Percentiles rank a stretch among this genome's conserved stretches.
Conservation (phyloP, 306 rosid genomes). For the Mimosa bimucronata region DNA sequence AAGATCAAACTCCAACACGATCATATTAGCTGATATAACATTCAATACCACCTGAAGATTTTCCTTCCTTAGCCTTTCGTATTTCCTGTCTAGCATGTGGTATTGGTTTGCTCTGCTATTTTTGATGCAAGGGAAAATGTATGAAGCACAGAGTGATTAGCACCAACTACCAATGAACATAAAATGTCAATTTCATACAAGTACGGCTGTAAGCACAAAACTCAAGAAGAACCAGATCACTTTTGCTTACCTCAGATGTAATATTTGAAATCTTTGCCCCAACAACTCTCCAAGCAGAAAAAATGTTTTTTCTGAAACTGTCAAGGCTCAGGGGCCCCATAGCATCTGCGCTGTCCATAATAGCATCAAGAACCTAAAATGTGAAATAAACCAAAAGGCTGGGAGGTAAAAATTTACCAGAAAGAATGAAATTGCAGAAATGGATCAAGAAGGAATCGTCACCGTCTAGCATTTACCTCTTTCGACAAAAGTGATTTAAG, state of each 20-base stretch:
- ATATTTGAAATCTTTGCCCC: constrained; percentile 52
- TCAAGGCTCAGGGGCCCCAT: constrained; percentile 88
- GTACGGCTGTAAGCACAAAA: not conserved
- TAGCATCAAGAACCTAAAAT: constrained; percentile 80
- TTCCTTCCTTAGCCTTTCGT: constrained; percentile 41
- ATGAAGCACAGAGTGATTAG: constrained; percentile 1
- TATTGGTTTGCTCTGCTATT: constrained; percentile 51
- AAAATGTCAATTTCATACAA: not conserved
- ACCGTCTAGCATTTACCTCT: constrained; percentile 65
- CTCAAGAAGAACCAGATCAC: constrained; percentile 39
- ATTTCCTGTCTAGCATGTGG: constrained; percentile 52
- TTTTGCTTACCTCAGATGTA: constrained; percentile 64
- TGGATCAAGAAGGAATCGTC: constrained; percentile 21
- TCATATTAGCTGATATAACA: constrained; percentile 18
- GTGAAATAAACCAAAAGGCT: constrained; percentile 39
- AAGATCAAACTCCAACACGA: constrained; percentile 28
- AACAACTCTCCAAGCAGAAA: constrained; percentile 75
- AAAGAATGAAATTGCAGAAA: constrained; percentile 32
- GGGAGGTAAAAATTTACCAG: constrained; percentile 23
- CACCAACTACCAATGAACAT: constrained; percentile 26
- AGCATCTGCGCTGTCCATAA: constrained; percentile 73
- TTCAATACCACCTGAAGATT: constrained; percentile 54
- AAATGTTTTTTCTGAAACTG: constrained; percentile 67
- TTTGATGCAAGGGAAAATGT: constrained; percentile 9
- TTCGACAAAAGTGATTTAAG: constrained; percentile 72